Percentiles rank a stretch among this genome's conserved stretches.
phyloP scores from a whole-genome alignment of 2,329 filamentous ascomycete species.

The Beauveria caledonica region DNA sequence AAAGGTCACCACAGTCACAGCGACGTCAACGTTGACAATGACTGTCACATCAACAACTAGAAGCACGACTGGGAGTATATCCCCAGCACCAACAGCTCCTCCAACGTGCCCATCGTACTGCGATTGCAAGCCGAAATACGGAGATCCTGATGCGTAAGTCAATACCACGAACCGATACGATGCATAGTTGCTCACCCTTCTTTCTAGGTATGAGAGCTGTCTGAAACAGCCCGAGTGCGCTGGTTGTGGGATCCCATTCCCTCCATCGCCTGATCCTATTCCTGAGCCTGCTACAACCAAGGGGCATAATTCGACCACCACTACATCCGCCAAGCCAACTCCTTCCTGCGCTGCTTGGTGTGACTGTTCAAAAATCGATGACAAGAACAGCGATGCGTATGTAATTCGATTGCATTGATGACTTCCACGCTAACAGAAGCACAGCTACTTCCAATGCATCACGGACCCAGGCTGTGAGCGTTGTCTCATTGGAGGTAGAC shows the following conservation, averaged over 20 bases:
- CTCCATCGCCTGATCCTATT: neutral
- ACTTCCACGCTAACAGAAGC: neutral
- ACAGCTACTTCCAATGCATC: slow-evolving; percentile 23
- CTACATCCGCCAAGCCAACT: neutral
- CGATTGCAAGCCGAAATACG: slow-evolving; percentile 7
- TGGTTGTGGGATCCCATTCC: slow-evolving; percentile 6
- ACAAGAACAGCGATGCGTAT: slow-evolving; percentile 20
- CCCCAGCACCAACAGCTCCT: neutral
- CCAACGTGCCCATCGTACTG: slow-evolving; percentile 8
- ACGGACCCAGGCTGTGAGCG: slow-evolving; percentile 19
- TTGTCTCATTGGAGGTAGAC: slow-evolving; percentile 13
- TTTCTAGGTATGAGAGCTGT: neutral
- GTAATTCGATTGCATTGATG: neutral
- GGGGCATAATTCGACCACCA: slow-evolving; percentile 9
- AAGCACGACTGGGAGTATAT: neutral
- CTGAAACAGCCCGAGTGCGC: slow-evolving; percentile 7
- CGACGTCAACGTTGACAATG: neutral
- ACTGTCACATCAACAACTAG: neutral
- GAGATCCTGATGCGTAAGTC: slow-evolving; percentile 6
- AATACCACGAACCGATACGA: neutral
- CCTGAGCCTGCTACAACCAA: slow-evolving; percentile 12
- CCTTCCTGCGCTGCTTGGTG: slow-evolving; percentile 16
- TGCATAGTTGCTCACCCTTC: neutral
- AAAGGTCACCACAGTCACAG: neutral
- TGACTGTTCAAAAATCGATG: slow-evolving; percentile 20